Conservation (phyloP, 2,329 filamentous ascomycete species). For the Penicillium sp. region DNA sequence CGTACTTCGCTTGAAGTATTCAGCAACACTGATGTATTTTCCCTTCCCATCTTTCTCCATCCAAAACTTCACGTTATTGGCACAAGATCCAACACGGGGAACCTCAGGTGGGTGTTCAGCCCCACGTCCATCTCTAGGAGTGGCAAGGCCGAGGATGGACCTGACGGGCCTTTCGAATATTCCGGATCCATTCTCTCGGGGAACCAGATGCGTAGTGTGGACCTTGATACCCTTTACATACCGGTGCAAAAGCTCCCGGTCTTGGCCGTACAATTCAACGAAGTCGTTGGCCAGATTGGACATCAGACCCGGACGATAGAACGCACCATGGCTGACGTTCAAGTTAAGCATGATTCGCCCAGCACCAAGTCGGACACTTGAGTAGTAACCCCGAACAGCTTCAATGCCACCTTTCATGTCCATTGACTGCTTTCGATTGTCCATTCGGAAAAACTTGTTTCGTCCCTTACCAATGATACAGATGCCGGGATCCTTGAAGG, state of each 20-base stretch:
- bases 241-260: neutral
- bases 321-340: conserved; percentile 22
- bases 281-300: neutral
- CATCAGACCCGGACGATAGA: conserved; percentile 9
- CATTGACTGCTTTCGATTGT: conserved; percentile 1
- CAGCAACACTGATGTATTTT: conserved; percentile 19
- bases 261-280: neutral
- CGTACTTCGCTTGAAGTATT: conserved; percentile 25
- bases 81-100: neutral
- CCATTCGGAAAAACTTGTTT: conserved; percentile 22
- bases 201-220: conserved; percentile 8
- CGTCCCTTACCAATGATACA: conserved; percentile 15
- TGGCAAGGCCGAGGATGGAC: conserved; percentile 15
- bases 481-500: conserved; percentile 3
- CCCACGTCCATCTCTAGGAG: conserved; percentile 8
- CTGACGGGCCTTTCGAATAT: neutral
- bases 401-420: conserved; percentile 15
- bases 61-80: conserved; percentile 16
- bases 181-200: neutral
- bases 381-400: conserved; percentile 20
- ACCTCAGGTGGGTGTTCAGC: conserved; percentile 5
- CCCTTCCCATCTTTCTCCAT: neutral
- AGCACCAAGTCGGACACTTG: conserved; percentile 19
- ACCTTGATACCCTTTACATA: conserved; percentile 17
- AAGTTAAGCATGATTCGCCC: conserved; percentile 19